Evolutionary conservation across 805 yeast species (phyloP).

Genomic region (Groenewaldozyma tartarivorans): DNA sequence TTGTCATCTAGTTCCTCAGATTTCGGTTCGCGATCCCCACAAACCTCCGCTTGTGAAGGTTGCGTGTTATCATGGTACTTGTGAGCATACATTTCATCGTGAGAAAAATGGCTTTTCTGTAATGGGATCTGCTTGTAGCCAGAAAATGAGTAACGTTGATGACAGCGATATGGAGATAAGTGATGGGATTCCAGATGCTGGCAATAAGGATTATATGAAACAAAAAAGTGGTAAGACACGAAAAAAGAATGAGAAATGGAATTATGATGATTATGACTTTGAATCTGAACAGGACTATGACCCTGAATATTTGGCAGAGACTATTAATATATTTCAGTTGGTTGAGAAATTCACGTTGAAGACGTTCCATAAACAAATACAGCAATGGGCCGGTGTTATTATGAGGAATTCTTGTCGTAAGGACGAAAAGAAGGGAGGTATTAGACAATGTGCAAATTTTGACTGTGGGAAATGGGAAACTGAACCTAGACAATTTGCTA

Average conservation of each 20-base stretch:
- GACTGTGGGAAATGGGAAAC: slow-evolving; percentile 93
- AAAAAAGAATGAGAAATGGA: slow-evolving; percentile 5
- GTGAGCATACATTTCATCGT: neutral
- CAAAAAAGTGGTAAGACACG: slow-evolving; percentile 2
- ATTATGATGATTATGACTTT: slow-evolving; percentile 27
- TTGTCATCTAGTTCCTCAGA: slow-evolving; percentile 63
- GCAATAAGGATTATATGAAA: slow-evolving; percentile 12
- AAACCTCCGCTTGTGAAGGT: slow-evolving; percentile 18
- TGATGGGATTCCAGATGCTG: slow-evolving; percentile 10
- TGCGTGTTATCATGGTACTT: slow-evolving; percentile 7
- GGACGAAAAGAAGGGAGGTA: slow-evolving; percentile 79
- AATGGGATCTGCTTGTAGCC: neutral
- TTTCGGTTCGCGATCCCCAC: slow-evolving; percentile 36
- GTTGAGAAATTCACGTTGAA: slow-evolving; percentile 82
- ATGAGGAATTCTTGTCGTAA: slow-evolving; percentile 93
- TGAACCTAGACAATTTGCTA: slow-evolving; percentile 84
- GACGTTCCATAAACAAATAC: slow-evolving; percentile 65
- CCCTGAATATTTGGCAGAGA: slow-evolving; percentile 36
- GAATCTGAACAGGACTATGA: slow-evolving; percentile 29
- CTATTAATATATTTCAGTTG: slow-evolving; percentile 67
- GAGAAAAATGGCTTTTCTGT: neutral
- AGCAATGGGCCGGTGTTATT: slow-evolving; percentile 96
- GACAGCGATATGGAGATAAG: slow-evolving; percentile 1
- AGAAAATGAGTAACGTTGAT: neutral
- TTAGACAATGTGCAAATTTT: slow-evolving; percentile 89